phyloP scores from a whole-genome alignment of 1,284 basidiomycete genomes.

The Leccinum pallidistipes region DNA sequence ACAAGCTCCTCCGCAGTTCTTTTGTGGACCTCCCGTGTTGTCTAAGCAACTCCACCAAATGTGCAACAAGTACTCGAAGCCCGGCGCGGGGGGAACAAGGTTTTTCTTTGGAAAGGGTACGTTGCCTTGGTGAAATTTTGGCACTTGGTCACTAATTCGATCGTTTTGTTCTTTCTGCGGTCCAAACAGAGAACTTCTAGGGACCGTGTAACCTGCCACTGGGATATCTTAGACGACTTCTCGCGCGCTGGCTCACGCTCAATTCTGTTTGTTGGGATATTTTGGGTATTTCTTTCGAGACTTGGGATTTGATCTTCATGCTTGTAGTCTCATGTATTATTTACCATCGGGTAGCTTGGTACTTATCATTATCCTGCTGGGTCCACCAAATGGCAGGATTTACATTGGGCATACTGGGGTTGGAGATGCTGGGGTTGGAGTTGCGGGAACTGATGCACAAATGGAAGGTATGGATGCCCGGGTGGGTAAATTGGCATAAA shows the following conservation, averaged over 20 bases:
- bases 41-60: constrained; percentile 71
- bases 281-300: not conserved
- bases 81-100: constrained; percentile 70
- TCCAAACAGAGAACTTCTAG: constrained; percentile 29
- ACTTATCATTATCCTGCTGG: not conserved
- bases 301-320: not conserved
- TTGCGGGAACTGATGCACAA: too few species aligned
- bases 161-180: not conserved
- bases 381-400: not conserved
- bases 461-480: too few species aligned
- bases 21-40: constrained; percentile 76
- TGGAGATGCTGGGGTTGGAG: too few species aligned
- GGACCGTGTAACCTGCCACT: not conserved
- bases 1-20: constrained; percentile 50
- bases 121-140: not conserved
- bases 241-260: constrained; percentile 7
- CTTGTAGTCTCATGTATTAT: not conserved
- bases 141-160: constrained; percentile 1
- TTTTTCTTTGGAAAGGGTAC: constrained; percentile 88
- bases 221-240: not conserved
- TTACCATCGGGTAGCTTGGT: not conserved
- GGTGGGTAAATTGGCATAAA: too few species aligned
- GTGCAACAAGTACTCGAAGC: constrained; percentile 84
- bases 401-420: too few species aligned
- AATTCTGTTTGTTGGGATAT: not conserved